Percentiles rank a stretch among this genome's conserved stretches.
Evolutionary conservation across 345 rosid genomes (phyloP).

Genomic region (Camelina hispida): DNA sequence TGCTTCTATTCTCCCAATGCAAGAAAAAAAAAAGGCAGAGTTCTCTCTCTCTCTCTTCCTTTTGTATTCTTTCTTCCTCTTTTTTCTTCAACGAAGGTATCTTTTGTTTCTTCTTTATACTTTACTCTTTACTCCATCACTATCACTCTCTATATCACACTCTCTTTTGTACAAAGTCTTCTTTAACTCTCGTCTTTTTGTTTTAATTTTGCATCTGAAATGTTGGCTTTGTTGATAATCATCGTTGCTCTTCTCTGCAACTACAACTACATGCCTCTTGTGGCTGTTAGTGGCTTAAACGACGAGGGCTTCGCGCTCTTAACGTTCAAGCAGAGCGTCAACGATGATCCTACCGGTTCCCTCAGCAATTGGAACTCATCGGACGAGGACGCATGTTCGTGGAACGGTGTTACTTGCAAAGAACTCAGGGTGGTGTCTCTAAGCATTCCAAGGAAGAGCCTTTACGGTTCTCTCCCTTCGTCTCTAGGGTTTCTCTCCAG

Average conservation of each 20-base stretch:
- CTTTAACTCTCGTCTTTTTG: slow-evolving; percentile 13
- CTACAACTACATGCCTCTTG: slow-evolving; percentile 35
- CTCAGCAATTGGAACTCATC: slow-evolving; percentile 85
- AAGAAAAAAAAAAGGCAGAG: slow-evolving; percentile 16
- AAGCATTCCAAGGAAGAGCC: slow-evolving; percentile 85
- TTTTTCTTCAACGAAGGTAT: slow-evolving; percentile 44
- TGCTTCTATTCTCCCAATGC: slow-evolving; percentile 40
- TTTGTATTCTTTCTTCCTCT: slow-evolving; percentile 39
- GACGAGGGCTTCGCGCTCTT: slow-evolving; percentile 79
- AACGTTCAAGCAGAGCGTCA: slow-evolving; percentile 68
- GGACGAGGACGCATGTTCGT: slow-evolving; percentile 70
- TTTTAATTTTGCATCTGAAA: slow-evolving; percentile 29
- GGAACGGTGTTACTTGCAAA: slow-evolving; percentile 95
- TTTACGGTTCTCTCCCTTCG: slow-evolving; percentile 76
- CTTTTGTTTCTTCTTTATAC: slow-evolving; percentile 34
- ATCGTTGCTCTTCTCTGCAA: slow-evolving; percentile 47
- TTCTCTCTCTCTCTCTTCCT: background rate
- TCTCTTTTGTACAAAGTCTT: slow-evolving; percentile 24
- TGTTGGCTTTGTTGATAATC: slow-evolving; percentile 48
- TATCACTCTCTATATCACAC: slow-evolving; percentile 29
- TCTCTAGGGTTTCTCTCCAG: slow-evolving; percentile 77
- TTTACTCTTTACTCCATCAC: slow-evolving; percentile 38
- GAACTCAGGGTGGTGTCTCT: slow-evolving; percentile 76
- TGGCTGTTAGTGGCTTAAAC: slow-evolving; percentile 47
- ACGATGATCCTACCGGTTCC: slow-evolving; percentile 78